Evolutionary conservation across 306 rosid species (phyloP).

Genomic region (Betula pendula): DNA sequence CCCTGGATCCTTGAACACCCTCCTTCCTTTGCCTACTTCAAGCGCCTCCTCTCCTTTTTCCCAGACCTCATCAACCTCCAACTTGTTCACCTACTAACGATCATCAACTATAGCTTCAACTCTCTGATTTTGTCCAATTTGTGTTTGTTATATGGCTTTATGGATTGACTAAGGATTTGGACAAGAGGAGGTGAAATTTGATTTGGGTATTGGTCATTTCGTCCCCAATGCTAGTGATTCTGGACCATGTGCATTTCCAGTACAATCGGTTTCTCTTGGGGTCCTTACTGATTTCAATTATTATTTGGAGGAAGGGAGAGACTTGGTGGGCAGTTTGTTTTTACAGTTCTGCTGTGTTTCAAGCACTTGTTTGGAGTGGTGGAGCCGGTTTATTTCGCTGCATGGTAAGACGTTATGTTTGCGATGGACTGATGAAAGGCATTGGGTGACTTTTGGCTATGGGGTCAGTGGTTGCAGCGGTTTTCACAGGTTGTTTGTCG

Average conservation of each 20-base stretch:
- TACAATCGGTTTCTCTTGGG: conserved; percentile 87
- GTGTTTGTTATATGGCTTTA: conserved; percentile 61
- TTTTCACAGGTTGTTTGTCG: too few relatives aligned
- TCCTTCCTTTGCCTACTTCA: conserved; percentile 73
- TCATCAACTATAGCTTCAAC: conserved; percentile 53
- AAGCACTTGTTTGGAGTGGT: conserved; percentile 90
- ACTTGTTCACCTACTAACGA: conserved; percentile 64
- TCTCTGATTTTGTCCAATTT: conserved; percentile 63
- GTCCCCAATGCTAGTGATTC: conserved; percentile 79
- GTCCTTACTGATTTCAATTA: conserved; percentile 68
- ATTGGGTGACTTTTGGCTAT: conserved; percentile 49
- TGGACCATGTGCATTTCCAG: conserved; percentile 87
- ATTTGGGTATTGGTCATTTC: conserved; percentile 62
- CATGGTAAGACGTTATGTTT: conserved; percentile 74
- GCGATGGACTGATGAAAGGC: conserved; percentile 61
- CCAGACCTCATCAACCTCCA: conserved; percentile 62
- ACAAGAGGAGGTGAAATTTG: conserved; percentile 49
- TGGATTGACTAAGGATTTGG: conserved; percentile 48
- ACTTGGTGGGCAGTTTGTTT: conserved; percentile 6
- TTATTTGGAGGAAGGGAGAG: conserved; percentile 67
- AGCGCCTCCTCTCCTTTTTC: conserved; percentile 57
- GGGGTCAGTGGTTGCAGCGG: too few relatives aligned
- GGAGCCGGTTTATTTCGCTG: conserved; percentile 74
- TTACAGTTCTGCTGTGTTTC: conserved; percentile 74
- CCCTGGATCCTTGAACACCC: conserved; percentile 90